Percentiles rank a stretch among this genome's conserved stretches.
These are phyloP conservation scores for Camellia japonica DNA, from an alignment of 148 eudicot species.

Conservation along the genomic window DNA sequence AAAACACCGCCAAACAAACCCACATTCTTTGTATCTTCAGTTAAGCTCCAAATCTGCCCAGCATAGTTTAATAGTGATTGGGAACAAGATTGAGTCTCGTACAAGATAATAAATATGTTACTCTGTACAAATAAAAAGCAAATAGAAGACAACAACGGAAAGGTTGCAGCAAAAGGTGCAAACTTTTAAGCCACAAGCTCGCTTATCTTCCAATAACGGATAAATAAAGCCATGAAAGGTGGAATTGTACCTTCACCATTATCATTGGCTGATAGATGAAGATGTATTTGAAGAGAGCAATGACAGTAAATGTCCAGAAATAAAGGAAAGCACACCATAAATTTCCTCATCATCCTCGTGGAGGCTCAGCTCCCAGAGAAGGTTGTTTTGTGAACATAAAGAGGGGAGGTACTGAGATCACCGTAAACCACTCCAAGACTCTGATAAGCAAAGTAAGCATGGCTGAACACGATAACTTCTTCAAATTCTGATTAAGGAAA, in stretches of 20 bases:
- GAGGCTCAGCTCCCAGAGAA: constrained; percentile 54
- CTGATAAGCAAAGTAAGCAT: constrained; percentile 65
- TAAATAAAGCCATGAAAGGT: not conserved
- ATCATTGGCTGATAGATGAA: constrained; percentile 53
- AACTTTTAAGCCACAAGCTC: not conserved
- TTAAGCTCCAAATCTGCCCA: not conserved
- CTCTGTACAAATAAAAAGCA: not conserved
- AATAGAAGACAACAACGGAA: no score
- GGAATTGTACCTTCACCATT: constrained; percentile 59
- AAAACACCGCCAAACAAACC: constrained; percentile 5
- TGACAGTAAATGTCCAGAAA: constrained; percentile 63
- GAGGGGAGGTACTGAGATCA: constrained; percentile 69
- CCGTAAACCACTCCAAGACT: constrained; percentile 77
- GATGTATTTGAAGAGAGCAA: constrained; percentile 30
- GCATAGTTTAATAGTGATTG: not conserved
- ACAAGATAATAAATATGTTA: not conserved
- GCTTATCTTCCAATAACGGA: not conserved
- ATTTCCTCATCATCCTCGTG: constrained; percentile 60
- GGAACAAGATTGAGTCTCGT: not conserved
- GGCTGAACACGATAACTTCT: constrained; percentile 40
- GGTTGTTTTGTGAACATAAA: constrained; percentile 63
- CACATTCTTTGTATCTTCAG: not conserved
- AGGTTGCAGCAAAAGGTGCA: no score
- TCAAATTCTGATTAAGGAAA: constrained; percentile 33
- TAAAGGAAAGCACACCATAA: constrained; percentile 60